Evolutionary conservation across 805 yeast species (phyloP).

Genomic region (Priceomyces haplophilus): DNA sequence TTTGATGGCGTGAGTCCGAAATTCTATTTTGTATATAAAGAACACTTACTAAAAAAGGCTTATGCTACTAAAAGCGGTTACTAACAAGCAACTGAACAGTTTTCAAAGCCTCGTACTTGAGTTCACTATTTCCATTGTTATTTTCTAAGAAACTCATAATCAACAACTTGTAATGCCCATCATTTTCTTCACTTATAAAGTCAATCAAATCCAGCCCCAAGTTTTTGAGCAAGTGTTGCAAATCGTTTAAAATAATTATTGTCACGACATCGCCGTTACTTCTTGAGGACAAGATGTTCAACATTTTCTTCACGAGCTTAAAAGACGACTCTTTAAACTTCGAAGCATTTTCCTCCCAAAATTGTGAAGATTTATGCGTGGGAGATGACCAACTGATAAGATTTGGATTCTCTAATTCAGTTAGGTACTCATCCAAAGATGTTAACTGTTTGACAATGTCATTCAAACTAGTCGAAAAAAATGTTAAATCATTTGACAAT

Average conservation of each 20-base stretch:
- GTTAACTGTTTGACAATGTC: conserved; percentile 73
- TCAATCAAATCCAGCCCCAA: conserved; percentile 37
- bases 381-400: conserved; percentile 80
- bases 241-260: conserved; percentile 42
- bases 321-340: conserved; percentile 77
- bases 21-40: too few species aligned
- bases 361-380: conserved; percentile 81
- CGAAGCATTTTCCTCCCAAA: conserved; percentile 81
- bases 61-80: conserved; percentile 50
- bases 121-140: conserved; percentile 74
- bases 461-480: conserved; percentile 57
- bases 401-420: conserved; percentile 76
- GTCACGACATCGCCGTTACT: conserved; percentile 21
- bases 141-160: conserved; percentile 76
- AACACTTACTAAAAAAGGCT: background rate
- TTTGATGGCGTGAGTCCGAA: too few species aligned
- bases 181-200: conserved; percentile 38
- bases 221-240: conserved; percentile 40
- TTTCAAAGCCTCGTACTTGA: conserved; percentile 90
- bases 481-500: conserved; percentile 65
- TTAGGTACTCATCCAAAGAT: conserved; percentile 86
- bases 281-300: conserved; percentile 44
- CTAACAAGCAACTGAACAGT: conserved; percentile 94
- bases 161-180: conserved; percentile 64
- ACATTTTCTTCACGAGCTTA: conserved; percentile 63